Base-by-base conservation (phyloP, 768 basidiomycete species). In the Daedaleopsis nitida region DNA sequence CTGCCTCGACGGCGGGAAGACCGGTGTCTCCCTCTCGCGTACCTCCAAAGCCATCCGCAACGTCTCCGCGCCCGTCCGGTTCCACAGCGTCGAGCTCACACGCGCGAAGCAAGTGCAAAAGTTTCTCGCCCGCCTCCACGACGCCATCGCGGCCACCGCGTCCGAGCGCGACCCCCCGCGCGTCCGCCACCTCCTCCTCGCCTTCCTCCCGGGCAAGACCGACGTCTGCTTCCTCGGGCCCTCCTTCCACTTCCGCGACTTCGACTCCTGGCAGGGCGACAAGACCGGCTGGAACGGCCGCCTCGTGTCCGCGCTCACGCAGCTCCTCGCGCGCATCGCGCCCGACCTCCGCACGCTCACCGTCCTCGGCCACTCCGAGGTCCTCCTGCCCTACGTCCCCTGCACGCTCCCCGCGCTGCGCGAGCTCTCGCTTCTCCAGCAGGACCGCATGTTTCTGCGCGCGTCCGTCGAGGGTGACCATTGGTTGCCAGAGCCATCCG, bases 1-100 rank as follows among this genome's bases (percentile, higher is more conserved):
- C 3, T 53, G 52, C 37, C 21, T 35, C 16, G 52, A 53, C 52
- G 52, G 52, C 3, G 52, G 52, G 5, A 12, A 21, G 34, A 53
- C 52, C 14, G 52, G 37, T 53, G 35, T 24, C 37, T 34, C 37
- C 9, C 35, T 14, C 37, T 12, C 37, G 1, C 27, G 39, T 1
- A 4, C 19, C 11, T 16, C 13, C 35, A 10, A 24, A n/a, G 47
- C 51, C 55, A 56, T 55, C 52, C 55, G 61, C 47, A 44, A 55
- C 44, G 57, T 53, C 48, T 54, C 81, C 82, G 83, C 83, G 81
- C 83, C 81, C 83, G 83, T 52, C 38, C 61, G 56, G 2, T 62
- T 48, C 52, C 61, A 49, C 52, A 57, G 39, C 38, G 52, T 62
- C 4, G 50, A 45, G 27, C 39, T 62, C n/a, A 21, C 39, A 3